Conservation (phyloP, 768 basidiomycete species). For the Boletus coccyginus region DNA sequence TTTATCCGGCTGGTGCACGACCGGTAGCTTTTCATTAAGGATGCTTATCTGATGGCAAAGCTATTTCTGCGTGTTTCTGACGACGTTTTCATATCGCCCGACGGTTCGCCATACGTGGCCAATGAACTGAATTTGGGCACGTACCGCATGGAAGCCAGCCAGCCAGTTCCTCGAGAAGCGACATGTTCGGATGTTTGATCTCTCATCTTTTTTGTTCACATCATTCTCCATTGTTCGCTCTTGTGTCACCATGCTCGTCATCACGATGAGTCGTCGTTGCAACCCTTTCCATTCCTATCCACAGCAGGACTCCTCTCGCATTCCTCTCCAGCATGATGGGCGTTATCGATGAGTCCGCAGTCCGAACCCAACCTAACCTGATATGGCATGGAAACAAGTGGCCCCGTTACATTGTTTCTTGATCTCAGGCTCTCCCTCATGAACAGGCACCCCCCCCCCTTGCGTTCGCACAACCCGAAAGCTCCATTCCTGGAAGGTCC, state of each 20-base stretch:
- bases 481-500: slow-evolving; percentile 11
- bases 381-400: slow-evolving; percentile 23
- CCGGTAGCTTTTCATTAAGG: slow-evolving; percentile 24
- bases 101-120: slow-evolving; percentile 12
- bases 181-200: slow-evolving; percentile 15
- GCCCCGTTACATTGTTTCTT: slow-evolving; percentile 11
- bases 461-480: slow-evolving; percentile 1
- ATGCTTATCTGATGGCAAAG: slow-evolving; percentile 23
- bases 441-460: background rate
- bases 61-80: slow-evolving; percentile 15
- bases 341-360: slow-evolving; percentile 15
- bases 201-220: slow-evolving; percentile 3
- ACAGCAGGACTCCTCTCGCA: slow-evolving; percentile 3
- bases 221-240: background rate
- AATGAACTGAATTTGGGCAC: slow-evolving; percentile 1
- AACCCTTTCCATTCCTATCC: background rate
- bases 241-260: background rate
- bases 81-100: slow-evolving; percentile 28
- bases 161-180: slow-evolving; percentile 3
- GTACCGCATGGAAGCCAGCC: slow-evolving; percentile 14
- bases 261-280: background rate
- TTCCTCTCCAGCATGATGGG: slow-evolving; percentile 12
- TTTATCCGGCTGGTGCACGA: slow-evolving; percentile 13
- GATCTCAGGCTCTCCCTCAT: background rate
- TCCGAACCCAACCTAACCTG: background rate